Evolutionary conservation across 2,329 filamentous ascomycete species (phyloP).

Genomic region (Stenocarpella maydis): DNA sequence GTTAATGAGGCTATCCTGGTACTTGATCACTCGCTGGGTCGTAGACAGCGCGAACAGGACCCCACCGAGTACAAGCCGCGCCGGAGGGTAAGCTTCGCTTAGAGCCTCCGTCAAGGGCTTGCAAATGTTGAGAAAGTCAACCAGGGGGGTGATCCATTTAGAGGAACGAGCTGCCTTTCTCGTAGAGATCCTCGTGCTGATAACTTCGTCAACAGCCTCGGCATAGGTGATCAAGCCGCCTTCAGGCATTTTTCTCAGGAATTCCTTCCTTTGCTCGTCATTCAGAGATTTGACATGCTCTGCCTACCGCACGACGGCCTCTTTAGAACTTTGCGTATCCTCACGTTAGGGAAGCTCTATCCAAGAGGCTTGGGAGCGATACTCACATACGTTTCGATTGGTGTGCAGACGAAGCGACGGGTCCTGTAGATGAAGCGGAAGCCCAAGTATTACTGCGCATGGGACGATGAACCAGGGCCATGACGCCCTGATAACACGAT

Average conservation of each 20-base stretch:
- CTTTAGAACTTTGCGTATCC: background rate
- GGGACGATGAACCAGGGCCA: background rate
- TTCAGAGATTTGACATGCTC: background rate
- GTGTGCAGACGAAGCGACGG: background rate
- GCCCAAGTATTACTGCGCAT: background rate
- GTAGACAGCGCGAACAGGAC: background rate
- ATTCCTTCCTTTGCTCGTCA: background rate
- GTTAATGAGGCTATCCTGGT: background rate
- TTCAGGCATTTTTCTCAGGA: background rate
- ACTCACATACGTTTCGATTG: background rate
- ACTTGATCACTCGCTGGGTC: background rate
- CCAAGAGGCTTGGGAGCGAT: background rate
- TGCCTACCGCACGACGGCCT: background rate
- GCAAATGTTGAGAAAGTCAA: background rate
- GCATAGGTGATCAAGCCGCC: background rate
- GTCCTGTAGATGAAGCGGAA: background rate
- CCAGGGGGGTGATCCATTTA: background rate
- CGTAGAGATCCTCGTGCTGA: background rate
- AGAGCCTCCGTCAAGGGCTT: background rate
- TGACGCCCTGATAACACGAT: too few relatives aligned
- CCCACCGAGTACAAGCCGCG: background rate
- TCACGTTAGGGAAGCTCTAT: background rate
- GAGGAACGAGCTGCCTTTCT: background rate
- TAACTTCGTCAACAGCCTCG: background rate
- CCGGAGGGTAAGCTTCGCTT: background rate